Base-by-base conservation (phyloP, 2,329 filamentous ascomycete genomes). In the Aspergillus fumigatus region DNA sequence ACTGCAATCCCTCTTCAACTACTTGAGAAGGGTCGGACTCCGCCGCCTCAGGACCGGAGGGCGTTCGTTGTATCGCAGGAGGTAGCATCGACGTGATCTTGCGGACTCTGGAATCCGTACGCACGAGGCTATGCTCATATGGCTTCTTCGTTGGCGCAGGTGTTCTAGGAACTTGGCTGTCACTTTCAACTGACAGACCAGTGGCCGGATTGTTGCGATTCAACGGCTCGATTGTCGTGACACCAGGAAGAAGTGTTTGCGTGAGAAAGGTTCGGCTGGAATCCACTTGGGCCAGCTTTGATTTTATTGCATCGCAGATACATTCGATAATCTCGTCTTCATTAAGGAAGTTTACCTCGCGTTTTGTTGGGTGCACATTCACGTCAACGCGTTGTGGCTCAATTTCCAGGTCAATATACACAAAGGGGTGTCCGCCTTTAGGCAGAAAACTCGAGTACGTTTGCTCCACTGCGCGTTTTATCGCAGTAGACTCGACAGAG, bases 11-110 rank as follows among this genome's bases (percentile, higher is more conserved):
- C 53, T 87, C 81, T 3, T 71, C 68, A 6, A 64, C 54, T 38
- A 67, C 55, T 19, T 61, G 58, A 32, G 62, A 40, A 3, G 61
- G 47, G 49, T 58, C 40, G 69, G 72, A 52, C 54, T 79, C 79
- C 53, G 59, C 51, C 40, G 59, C 51, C 40, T 72, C 70, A 11
- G 67, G 62, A 19, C 63, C 61, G 14, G 59, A 51, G 9, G 62
- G 63, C 11, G 62, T 62, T 40, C 69, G 70, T n/a, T 62, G 65
- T 54, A 63, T 62, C n/a, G 79, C 75, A 19, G 86, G 82, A n/a
- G 85, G 82, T 32, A 99, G 84, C 93, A 99, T 97, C 59, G 90
- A 92, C 0, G 94, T 99, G 60, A 99, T 99, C 72, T 99, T 99
- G 57, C 92, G 88, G 62, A 90, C 81, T 57, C 88, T 89, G 1